phyloP scores from a whole-genome alignment of 1,284 basidiomycete genomes.

The Marasmius tenuissimus region DNA sequence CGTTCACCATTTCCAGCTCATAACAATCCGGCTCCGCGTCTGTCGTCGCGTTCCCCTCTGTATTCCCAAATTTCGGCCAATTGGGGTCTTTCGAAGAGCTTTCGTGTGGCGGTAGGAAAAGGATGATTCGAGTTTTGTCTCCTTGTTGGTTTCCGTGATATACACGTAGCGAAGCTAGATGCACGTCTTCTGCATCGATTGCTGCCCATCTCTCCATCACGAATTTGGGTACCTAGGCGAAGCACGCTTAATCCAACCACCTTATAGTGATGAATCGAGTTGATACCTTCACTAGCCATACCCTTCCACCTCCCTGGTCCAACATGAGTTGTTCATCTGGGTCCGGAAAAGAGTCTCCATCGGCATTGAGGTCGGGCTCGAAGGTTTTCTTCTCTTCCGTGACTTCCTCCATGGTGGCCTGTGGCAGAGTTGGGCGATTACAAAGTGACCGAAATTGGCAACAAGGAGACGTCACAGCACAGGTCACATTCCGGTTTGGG shows the following conservation, averaged over 20 bases:
- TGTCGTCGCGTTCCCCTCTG: conserved; percentile 32
- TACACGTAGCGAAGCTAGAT: conserved; percentile 75
- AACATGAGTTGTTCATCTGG: conserved; percentile 76
- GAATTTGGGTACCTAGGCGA: conserved; percentile 61
- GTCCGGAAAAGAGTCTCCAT: conserved; percentile 67
- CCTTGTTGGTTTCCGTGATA: conserved; percentile 51
- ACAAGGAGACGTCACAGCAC: not conserved
- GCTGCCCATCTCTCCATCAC: conserved; percentile 71
- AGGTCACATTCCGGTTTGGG: too few relatives aligned
- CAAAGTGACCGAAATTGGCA: not conserved
- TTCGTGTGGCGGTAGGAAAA: conserved; percentile 62
- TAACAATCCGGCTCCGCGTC: conserved; percentile 59
- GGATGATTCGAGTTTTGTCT: conserved; percentile 60
- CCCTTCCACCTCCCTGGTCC: conserved; percentile 67
- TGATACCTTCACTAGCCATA: conserved; percentile 77
- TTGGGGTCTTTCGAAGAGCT: conserved; percentile 39
- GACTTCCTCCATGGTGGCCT: conserved; percentile 41
- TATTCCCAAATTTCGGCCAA: conserved; percentile 37
- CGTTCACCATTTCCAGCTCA: conserved; percentile 77
- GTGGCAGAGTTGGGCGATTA: not conserved
- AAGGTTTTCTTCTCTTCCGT: conserved; percentile 70
- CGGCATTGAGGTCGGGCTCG: conserved; percentile 50
- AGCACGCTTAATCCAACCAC: not conserved
- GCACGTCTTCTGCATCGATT: conserved; percentile 60
- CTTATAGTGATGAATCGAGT: not conserved